phyloP scores from a whole-genome alignment of 257 asterid species.

The Nyctanthes arbortristis region DNA sequence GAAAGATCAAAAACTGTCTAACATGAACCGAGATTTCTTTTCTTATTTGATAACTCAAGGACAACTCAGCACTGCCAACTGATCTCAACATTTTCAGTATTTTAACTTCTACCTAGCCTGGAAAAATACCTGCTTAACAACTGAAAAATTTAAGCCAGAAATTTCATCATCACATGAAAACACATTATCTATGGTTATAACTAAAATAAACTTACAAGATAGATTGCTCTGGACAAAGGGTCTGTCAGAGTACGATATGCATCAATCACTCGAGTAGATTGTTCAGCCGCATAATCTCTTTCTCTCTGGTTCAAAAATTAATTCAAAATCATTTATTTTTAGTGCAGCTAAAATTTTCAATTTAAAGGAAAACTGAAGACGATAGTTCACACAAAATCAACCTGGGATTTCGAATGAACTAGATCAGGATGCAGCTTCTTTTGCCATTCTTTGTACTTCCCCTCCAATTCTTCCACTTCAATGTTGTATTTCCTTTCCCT shows the following conservation, averaged over 20 bases:
- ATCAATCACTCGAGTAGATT: constrained; percentile 85
- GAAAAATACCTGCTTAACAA: background rate
- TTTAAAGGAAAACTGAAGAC: constrained; percentile 1
- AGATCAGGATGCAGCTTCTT: constrained; percentile 98
- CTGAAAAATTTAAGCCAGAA: constrained; percentile 9
- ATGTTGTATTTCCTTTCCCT: constrained; percentile 67
- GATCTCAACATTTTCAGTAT: background rate
- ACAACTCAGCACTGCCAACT: constrained; percentile 9
- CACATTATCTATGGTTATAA: constrained; percentile 4
- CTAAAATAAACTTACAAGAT: constrained; percentile 56
- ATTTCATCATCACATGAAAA: constrained; percentile 10
- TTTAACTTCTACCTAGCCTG: background rate
- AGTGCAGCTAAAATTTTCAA: background rate
- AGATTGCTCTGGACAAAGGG: constrained; percentile 76
- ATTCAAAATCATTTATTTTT: constrained; percentile 1
- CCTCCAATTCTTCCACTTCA: constrained; percentile 62
- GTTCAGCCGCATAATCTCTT: constrained; percentile 92
- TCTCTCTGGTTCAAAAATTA: constrained; percentile 56
- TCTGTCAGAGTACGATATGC: constrained; percentile 84
- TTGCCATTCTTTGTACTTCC: constrained; percentile 91
- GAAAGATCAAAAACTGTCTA: background rate
- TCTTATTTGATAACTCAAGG: background rate
- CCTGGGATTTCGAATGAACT: constrained; percentile 90
- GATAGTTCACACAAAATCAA: constrained; percentile 20
- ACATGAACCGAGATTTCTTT: constrained; percentile 13